phyloP scores from a whole-genome alignment of 768 basidiomycete species.

The Rhodotorula taiwanensis region DNA sequence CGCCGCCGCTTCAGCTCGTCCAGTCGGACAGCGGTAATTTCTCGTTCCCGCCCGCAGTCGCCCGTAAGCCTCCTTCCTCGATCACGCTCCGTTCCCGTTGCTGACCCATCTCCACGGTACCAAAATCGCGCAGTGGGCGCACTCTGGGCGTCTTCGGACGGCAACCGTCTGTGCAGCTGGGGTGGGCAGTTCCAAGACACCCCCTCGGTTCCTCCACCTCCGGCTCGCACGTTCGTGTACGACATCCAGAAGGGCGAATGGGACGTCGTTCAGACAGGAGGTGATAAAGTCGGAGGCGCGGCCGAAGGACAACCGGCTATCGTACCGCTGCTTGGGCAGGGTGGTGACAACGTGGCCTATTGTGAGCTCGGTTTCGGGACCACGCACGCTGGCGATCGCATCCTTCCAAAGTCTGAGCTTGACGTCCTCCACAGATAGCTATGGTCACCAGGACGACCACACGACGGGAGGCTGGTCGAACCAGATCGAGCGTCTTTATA shows the following conservation, averaged over 20 bases:
- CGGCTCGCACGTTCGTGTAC: slow-evolving; percentile 9
- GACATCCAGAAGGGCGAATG: slow-evolving; percentile 13
- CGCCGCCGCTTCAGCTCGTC: slow-evolving; percentile 18
- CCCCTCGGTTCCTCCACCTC: slow-evolving; percentile 18
- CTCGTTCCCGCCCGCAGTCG: slow-evolving; percentile 25
- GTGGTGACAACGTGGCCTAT: slow-evolving; percentile 23
- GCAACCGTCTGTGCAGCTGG: slow-evolving; percentile 22
- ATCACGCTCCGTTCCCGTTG: background rate
- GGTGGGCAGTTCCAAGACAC: slow-evolving; percentile 22
- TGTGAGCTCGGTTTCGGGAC: slow-evolving; percentile 5
- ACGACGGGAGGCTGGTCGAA: slow-evolving; percentile 24
- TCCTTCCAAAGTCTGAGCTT: background rate
- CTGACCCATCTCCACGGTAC: no score
- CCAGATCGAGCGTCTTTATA: slow-evolving; percentile 28
- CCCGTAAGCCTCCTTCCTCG: slow-evolving; percentile 14
- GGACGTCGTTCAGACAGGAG: slow-evolving; percentile 4
- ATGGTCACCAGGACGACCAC: slow-evolving; percentile 25
- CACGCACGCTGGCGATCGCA: no score
- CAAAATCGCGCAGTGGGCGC: slow-evolving; percentile 29
- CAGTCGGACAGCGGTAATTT: slow-evolving; percentile 20
- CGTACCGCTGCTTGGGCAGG: slow-evolving; percentile 4
- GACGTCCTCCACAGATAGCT: slow-evolving; percentile 1
- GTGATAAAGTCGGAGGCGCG: slow-evolving; percentile 12
- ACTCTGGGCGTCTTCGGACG: slow-evolving; percentile 23
- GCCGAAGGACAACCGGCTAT: slow-evolving; percentile 22